These are phyloP conservation scores for Hydnum rufescens DNA, from an alignment of 768 basidiomycete species.

Conservation along the genomic window DNA sequence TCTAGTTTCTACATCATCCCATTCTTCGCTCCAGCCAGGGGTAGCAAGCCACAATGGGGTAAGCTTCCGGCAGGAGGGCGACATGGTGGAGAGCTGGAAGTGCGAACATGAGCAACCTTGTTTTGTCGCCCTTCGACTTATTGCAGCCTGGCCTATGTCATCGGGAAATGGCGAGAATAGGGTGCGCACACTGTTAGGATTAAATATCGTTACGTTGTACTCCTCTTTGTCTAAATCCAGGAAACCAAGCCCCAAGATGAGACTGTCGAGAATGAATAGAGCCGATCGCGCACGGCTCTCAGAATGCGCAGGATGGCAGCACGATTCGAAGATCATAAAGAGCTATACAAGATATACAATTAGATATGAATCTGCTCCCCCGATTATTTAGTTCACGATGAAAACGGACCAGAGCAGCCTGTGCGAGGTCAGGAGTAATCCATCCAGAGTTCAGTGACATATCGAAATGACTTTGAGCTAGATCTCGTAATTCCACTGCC, in stretches of 20 bases:
- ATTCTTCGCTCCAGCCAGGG: slow-evolving; percentile 8
- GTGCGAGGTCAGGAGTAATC: no score
- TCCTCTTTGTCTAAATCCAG: no score
- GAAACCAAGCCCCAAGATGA: no score
- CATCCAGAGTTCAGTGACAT: no score
- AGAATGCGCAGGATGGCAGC: no score
- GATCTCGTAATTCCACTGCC: no score
- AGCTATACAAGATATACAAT: not conserved
- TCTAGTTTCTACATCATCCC: slow-evolving; percentile 5
- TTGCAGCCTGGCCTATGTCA: not conserved
- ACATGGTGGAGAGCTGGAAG: not conserved
- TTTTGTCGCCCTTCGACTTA: not conserved
- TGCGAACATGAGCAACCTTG: no score
- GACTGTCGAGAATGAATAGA: no score
- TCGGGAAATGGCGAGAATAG: not conserved
- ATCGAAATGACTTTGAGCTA: not conserved
- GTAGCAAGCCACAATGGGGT: slow-evolving; percentile 10
- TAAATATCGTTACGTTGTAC: not conserved
- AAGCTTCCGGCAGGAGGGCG: not conserved
- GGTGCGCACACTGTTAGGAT: not conserved
- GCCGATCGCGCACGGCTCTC: no score
- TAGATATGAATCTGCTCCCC: no score
- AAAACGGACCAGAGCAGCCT: not conserved
- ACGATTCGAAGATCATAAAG: no score
- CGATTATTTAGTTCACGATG: not conserved